phyloP scores from a whole-genome alignment of 805 yeast species.

The Pichia manshurica region DNA sequence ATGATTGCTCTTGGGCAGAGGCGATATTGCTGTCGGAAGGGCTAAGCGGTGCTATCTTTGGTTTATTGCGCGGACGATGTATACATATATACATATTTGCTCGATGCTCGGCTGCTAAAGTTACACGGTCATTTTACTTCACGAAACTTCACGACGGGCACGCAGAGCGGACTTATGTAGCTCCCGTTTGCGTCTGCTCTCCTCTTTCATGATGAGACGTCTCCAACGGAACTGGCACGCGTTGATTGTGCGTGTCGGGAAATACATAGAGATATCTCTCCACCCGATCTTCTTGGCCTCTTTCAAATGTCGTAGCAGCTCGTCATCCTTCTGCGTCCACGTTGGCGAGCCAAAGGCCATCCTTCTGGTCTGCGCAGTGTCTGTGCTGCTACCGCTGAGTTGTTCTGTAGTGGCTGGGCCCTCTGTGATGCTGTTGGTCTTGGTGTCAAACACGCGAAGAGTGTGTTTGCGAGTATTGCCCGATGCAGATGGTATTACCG shows the following conservation, averaged over 20 bases:
- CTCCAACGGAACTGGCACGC: slow-evolving; percentile 92
- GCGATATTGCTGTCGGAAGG: too few relatives aligned
- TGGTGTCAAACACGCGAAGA: not conserved
- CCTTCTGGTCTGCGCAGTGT: not conserved
- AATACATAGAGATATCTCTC: slow-evolving; percentile 80
- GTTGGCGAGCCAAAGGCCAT: slow-evolving; percentile 30
- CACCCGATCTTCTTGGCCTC: slow-evolving; percentile 81
- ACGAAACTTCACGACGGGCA: too few relatives aligned
- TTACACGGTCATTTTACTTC: too few relatives aligned
- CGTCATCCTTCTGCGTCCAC: slow-evolving; percentile 79
- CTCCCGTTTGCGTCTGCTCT: slow-evolving; percentile 4
- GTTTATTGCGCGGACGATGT: too few relatives aligned
- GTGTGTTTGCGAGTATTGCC: slow-evolving; percentile 5
- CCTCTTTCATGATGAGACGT: slow-evolving; percentile 36
- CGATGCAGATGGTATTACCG: slow-evolving; percentile 8
- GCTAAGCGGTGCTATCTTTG: too few relatives aligned
- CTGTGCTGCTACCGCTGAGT: not conserved
- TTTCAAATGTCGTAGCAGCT: slow-evolving; percentile 64
- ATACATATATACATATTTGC: too few relatives aligned
- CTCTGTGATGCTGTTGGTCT: not conserved
- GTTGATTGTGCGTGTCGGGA: slow-evolving; percentile 75
- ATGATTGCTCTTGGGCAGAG: too few relatives aligned
- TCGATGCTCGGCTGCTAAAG: too few relatives aligned
- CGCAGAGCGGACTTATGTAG: not conserved
- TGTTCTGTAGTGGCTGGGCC: not conserved